phyloP scores from a whole-genome alignment of 164 flowering plant genomes.

The Vitis labrusca region DNA sequence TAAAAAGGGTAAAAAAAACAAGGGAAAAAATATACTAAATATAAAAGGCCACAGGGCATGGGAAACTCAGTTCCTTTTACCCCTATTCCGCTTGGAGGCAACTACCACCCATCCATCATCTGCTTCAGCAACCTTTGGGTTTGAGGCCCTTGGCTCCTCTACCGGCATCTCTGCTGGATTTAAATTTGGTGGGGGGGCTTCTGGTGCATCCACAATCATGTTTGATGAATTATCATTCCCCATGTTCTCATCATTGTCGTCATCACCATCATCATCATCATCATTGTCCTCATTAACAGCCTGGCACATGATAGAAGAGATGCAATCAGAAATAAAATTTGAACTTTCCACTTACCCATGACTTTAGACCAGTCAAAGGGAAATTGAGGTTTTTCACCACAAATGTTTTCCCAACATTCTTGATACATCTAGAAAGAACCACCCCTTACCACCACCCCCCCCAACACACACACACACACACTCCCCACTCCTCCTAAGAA shows the following conservation, averaged over 20 bases:
- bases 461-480: too few species aligned
- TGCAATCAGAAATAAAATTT: background rate
- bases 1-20: background rate
- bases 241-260: constrained; percentile 13
- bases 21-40: background rate
- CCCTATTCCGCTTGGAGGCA: constrained; percentile 22
- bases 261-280: constrained; percentile 18
- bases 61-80: constrained; percentile 20
- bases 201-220: constrained; percentile 24
- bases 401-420: too few species aligned
- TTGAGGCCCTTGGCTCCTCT: background rate
- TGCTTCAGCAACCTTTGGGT: constrained; percentile 13
- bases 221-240: constrained; percentile 7
- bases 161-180: constrained; percentile 5
- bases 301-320: constrained; percentile 10
- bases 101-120: constrained; percentile 39
- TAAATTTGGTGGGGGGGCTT: background rate
- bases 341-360: too few species aligned
- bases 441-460: too few species aligned
- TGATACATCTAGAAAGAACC: too few species aligned
- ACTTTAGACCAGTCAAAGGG: too few species aligned
- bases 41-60: background rate
- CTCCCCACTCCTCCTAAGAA: too few species aligned
- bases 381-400: too few species aligned
- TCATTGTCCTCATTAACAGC: constrained; percentile 15